Evolutionary conservation across 176 grass and related monocot species (phyloP).

Genomic region (Urochloa ruziziensis): DNA sequence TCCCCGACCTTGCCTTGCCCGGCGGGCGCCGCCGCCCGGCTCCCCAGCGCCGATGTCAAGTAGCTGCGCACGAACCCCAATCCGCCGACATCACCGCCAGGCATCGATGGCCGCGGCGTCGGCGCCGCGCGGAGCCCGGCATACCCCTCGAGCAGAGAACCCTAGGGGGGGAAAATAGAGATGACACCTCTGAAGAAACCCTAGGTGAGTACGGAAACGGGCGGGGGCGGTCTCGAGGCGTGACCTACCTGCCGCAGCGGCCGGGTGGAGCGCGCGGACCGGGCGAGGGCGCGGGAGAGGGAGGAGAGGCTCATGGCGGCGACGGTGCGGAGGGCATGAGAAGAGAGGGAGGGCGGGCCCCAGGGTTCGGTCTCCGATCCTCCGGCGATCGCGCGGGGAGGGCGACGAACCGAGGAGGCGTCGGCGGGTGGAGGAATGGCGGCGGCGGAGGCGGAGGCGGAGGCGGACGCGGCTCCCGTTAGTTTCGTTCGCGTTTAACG

Average conservation of each 20-base stretch:
- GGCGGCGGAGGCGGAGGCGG: slow-evolving; percentile 6
- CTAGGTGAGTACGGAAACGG: not conserved
- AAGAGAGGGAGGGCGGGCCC: not conserved
- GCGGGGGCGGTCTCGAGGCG: not conserved
- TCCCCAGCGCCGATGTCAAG: slow-evolving; percentile 48
- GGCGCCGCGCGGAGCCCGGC: slow-evolving; percentile 23
- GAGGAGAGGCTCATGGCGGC: slow-evolving; percentile 61
- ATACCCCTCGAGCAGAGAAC: slow-evolving; percentile 38
- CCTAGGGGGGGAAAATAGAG: slow-evolving; percentile 30
- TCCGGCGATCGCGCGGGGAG: slow-evolving; percentile 22
- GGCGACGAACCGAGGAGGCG: not conserved
- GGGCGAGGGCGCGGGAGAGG: slow-evolving; percentile 61
- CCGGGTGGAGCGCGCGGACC: slow-evolving; percentile 58
- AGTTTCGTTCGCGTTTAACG: slow-evolving; percentile 5
- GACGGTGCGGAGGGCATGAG: slow-evolving; percentile 5
- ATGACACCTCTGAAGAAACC: not conserved
- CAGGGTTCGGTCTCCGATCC: slow-evolving; percentile 14
- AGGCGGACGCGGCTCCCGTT: not conserved
- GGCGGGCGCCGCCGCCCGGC: slow-evolving; percentile 6
- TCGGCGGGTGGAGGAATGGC: not conserved
- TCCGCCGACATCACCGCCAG: slow-evolving; percentile 27
- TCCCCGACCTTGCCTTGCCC: slow-evolving; percentile 28
- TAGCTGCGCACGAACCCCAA: slow-evolving; percentile 52
- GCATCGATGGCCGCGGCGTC: not conserved
- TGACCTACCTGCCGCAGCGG: slow-evolving; percentile 48